Evolutionary conservation across 2,329 filamentous ascomycete species (phyloP), one percentile per base, ranked within the genome.

Genomic region (Aspergillus melleus): DNA sequence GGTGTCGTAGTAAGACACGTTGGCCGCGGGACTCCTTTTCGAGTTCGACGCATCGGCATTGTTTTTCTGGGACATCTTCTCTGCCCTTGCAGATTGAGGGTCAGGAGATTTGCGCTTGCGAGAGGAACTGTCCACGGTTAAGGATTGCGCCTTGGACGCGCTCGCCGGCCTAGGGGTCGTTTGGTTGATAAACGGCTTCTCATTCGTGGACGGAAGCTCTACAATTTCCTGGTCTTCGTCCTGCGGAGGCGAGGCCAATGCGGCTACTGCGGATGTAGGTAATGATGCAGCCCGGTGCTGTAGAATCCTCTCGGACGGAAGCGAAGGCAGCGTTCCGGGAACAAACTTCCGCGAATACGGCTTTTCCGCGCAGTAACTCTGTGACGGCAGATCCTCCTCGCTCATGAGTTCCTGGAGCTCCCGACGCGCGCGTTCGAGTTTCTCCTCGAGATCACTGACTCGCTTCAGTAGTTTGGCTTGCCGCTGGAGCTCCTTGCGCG

Each of bases 381-480:
- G 60, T 54, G 51, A 60, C 44, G 52, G 26, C 16, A 60, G 63
- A 36, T 68, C 71, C 61, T 70, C 66, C 42, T 82, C 77, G 11
- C 74, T 75, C 16, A 84, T 72, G 44, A 82, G 76, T 5, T 81
- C 74, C 32, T 79, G 76, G 24, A 88, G 77, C 70, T 88, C 82
- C 52, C 78, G 79, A 36, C 84, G 79, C 9, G 84, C 84, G 39
- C 79, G 77, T 16, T 83, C 76, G 30, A 88, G 78, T 68, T 87
- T 86, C 12, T 76, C 70, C 65, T 88, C 86, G 12, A 88, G 78
- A 63, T 87, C 81, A 64, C 84, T 86, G 30, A 88, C 85, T 55
- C 84, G 80, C 73, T 86, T 86, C 46, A 80, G 76, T 32, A 88
- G 74, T 62, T 84, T 86, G 59, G 81, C 77, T 65, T 87, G 83